Evolutionary conservation across 768 basidiomycete species (phyloP).

Genomic region (Podaxis sp.): DNA sequence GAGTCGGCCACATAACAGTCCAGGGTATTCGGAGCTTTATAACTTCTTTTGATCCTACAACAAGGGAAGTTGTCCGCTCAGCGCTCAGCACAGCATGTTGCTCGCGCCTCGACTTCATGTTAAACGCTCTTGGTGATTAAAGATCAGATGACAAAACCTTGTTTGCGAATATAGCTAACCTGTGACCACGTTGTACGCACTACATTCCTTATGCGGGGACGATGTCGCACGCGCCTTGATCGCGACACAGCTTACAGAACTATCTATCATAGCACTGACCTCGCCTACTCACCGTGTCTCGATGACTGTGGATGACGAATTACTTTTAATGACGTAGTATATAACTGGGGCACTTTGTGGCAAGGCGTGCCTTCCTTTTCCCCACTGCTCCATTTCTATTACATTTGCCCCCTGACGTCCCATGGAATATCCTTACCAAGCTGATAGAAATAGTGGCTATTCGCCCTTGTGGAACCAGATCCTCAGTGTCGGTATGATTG

Average conservation of each 20-base stretch:
- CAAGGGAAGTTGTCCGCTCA: too few relatives aligned
- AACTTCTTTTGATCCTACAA: background rate
- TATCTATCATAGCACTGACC: background rate
- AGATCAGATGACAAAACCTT: too few relatives aligned
- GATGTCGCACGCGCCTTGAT: background rate
- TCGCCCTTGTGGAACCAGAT: slow-evolving; percentile 3
- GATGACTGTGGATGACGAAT: background rate
- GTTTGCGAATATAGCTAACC: too few relatives aligned
- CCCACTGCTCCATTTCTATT: background rate
- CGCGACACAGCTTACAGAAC: background rate
- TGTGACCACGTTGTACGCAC: too few relatives aligned
- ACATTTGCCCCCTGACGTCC: background rate
- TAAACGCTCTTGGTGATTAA: too few relatives aligned
- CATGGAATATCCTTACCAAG: background rate
- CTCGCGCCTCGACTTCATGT: too few relatives aligned
- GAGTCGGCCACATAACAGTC: background rate
- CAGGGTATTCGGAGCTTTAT: background rate
- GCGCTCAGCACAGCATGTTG: too few relatives aligned
- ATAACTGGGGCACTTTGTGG: background rate
- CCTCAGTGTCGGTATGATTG: slow-evolving; percentile 8
- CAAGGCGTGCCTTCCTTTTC: background rate
- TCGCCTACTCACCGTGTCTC: background rate
- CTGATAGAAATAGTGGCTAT: background rate
- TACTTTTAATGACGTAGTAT: background rate
- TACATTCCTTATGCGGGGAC: too few relatives aligned